phyloP scores from a whole-genome alignment of 2,329 filamentous ascomycete species.

The Curvularia spicifera region DNA sequence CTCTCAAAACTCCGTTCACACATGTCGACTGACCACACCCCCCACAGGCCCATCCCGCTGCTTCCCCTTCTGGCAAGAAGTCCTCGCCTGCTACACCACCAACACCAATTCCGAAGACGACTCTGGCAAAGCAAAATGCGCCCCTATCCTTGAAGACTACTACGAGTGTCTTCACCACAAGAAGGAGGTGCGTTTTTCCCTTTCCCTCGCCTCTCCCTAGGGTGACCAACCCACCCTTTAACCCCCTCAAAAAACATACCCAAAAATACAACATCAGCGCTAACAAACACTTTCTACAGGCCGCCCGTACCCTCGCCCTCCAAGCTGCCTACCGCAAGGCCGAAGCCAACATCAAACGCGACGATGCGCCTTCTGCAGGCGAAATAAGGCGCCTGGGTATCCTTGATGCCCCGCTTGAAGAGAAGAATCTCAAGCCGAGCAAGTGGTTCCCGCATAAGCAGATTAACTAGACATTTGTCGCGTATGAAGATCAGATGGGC shows the following conservation, averaged over 20 bases:
- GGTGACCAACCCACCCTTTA: too few species aligned
- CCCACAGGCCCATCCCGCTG: slow-evolving; percentile 73
- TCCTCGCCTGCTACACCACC: slow-evolving; percentile 96
- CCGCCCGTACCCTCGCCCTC: slow-evolving; percentile 76
- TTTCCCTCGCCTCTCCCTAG: too few species aligned
- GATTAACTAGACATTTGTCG: slow-evolving; percentile 38
- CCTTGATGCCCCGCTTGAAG: slow-evolving; percentile 78
- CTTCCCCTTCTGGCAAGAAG: slow-evolving; percentile 99
- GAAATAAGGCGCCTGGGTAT: slow-evolving; percentile 88
- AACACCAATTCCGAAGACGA: slow-evolving; percentile 82
- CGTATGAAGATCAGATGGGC: neutral
- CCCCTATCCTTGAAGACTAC: slow-evolving; percentile 88
- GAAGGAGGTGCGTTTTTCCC: slow-evolving; percentile 78
- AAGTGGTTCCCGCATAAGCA: slow-evolving; percentile 53
- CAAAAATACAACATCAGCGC: neutral
- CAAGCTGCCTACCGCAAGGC: slow-evolving; percentile 85
- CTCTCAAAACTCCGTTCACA: too few species aligned
- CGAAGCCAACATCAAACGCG: slow-evolving; percentile 74
- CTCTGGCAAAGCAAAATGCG: slow-evolving; percentile 86
- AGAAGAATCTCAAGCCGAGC: slow-evolving; percentile 60
- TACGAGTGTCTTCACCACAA: slow-evolving; percentile 98
- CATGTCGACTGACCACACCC: neutral
- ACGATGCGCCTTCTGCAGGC: slow-evolving; percentile 80
- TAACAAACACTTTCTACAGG: slow-evolving; percentile 58
- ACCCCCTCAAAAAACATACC: too few species aligned